phyloP scores from a whole-genome alignment of 1,139 yeast genomes.

The Schwanniomyces etchellsii region DNA sequence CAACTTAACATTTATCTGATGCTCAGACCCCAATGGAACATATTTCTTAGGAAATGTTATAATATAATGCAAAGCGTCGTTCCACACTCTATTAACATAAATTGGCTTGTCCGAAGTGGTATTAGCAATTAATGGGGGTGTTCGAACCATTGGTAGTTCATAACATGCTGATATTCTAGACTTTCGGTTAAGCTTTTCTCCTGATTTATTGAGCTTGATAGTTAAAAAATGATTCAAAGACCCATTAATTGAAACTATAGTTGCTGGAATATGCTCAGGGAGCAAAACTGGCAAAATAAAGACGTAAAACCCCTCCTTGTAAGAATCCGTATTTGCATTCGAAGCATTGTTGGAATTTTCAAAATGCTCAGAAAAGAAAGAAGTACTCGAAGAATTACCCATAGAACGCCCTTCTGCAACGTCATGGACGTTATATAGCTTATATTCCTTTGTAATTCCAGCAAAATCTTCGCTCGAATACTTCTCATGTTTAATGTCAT shows the following conservation, averaged over 20 bases:
- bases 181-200: slow-evolving; percentile 33
- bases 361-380: not conserved
- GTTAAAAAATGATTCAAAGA: slow-evolving; percentile 31
- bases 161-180: slow-evolving; percentile 24
- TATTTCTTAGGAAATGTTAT: slow-evolving; percentile 72
- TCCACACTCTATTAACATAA: slow-evolving; percentile 80
- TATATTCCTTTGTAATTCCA: slow-evolving; percentile 31
- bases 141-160: slow-evolving; percentile 54
- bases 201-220: slow-evolving; percentile 25
- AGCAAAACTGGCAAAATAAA: slow-evolving; percentile 68
- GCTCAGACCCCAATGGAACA: slow-evolving; percentile 65
- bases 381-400: not conserved
- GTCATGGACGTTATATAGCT: slow-evolving; percentile 9
- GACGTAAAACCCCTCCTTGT: slow-evolving; percentile 74
- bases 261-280: slow-evolving; percentile 69
- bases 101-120: slow-evolving; percentile 77
- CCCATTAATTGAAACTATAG: slow-evolving; percentile 55
- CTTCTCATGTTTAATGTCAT: slow-evolving; percentile 23
- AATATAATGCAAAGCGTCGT: slow-evolving; percentile 70
- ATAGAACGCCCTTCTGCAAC: not conserved
- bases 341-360: slow-evolving; percentile 1
- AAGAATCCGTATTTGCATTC: slow-evolving; percentile 12
- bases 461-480: slow-evolving; percentile 32
- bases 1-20: slow-evolving; percentile 56
- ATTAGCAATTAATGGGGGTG: slow-evolving; percentile 76